A percentile compares a stretch with the other conserved stretches of the same genome.
These are phyloP conservation scores for Ophiocordyceps sinensis DNA, from an alignment of 2,329 filamentous ascomycete species.

Conservation along the genomic window DNA sequence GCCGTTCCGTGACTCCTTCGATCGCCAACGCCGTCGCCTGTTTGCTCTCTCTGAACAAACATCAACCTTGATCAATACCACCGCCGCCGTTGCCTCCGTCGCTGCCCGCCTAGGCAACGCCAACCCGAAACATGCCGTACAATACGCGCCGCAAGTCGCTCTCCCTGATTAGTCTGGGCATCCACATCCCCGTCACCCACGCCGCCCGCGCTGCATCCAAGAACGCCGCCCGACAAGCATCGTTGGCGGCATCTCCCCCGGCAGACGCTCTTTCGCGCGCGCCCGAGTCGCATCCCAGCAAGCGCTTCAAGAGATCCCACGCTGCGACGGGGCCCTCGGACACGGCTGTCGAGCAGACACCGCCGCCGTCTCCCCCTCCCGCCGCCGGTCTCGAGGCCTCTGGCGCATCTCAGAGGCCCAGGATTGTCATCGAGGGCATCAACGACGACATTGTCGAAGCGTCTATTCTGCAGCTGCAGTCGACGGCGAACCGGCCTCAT, in stretches of 20 bases:
- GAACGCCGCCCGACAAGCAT: constrained; percentile 15
- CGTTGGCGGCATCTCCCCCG: constrained; percentile 10
- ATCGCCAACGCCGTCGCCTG: too few relatives aligned
- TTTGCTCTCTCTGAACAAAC: background rate
- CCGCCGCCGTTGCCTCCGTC: background rate
- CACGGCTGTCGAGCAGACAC: constrained; percentile 68
- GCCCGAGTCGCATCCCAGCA: constrained; percentile 30
- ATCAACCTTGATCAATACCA: background rate
- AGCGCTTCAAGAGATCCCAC: constrained; percentile 71
- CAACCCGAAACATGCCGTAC: constrained; percentile 55
- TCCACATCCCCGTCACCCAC: constrained; percentile 62
- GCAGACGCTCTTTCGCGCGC: constrained; percentile 15
- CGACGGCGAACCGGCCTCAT: constrained; percentile 82
- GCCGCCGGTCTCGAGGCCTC: constrained; percentile 13
- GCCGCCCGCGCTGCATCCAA: constrained; percentile 31
- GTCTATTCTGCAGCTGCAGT: constrained; percentile 76
- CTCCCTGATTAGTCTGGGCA: constrained; percentile 82
- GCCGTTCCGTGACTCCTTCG: background rate
- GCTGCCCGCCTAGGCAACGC: background rate
- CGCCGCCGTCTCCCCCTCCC: constrained; percentile 28
- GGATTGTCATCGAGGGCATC: constrained; percentile 59
- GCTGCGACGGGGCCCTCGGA: constrained; percentile 37
- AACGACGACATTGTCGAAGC: constrained; percentile 92
- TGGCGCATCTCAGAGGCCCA: constrained; percentile 10
- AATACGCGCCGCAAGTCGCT: constrained; percentile 95